phyloP scores from a whole-genome alignment of 768 basidiomycete genomes.

The Tylopilus intermedius region DNA sequence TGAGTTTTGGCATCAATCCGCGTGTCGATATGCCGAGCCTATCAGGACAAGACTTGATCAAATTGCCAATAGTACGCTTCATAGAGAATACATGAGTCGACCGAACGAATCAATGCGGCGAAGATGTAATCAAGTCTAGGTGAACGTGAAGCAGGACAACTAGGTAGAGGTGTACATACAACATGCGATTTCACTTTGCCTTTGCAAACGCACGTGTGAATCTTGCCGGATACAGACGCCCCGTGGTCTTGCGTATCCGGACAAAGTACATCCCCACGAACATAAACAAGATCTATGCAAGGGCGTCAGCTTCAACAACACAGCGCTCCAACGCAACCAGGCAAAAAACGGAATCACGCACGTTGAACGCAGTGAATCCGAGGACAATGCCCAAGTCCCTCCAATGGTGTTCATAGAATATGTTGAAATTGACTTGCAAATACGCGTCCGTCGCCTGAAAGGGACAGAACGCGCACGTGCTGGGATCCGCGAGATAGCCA shows the following conservation, averaged over 20 bases:
- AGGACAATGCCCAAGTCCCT: constrained; percentile 11
- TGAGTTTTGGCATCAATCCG: too few relatives aligned
- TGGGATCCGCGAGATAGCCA: constrained; percentile 53
- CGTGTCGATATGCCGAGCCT: too few relatives aligned
- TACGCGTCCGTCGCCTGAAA: constrained; percentile 43
- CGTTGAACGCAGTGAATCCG: constrained; percentile 38
- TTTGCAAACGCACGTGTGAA: not conserved
- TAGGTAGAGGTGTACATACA: too few relatives aligned
- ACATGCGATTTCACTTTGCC: not conserved
- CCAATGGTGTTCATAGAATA: constrained; percentile 8
- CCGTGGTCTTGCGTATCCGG: constrained; percentile 20
- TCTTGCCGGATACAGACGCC: too few relatives aligned
- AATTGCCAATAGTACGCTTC: too few relatives aligned
- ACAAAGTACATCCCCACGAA: constrained; percentile 30
- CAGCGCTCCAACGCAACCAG: too few relatives aligned
- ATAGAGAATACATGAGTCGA: too few relatives aligned
- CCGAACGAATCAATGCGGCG: too few relatives aligned
- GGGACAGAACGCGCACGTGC: constrained; percentile 54
- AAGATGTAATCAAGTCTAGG: too few relatives aligned
- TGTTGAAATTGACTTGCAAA: not conserved
- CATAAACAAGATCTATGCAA: constrained; percentile 24
- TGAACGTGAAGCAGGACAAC: too few relatives aligned
- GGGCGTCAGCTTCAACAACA: not conserved
- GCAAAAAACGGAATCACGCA: constrained; percentile 10
- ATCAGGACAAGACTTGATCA: too few relatives aligned